Conservation (phyloP, 208 protist species). For the Leishmania turanica region DNA sequence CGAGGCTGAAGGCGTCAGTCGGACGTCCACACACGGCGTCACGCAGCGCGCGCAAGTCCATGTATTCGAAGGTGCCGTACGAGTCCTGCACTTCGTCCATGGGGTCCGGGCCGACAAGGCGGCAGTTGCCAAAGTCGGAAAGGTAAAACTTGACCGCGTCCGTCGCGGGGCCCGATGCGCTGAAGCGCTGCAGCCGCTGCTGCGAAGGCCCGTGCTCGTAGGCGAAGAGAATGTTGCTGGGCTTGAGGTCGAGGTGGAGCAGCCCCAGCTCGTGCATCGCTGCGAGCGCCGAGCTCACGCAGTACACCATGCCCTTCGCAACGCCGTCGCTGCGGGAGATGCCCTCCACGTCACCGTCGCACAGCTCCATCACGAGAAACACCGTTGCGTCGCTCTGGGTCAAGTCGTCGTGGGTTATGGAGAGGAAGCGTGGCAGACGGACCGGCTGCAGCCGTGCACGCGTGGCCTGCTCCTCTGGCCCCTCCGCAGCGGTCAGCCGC, state of each 20-base stretch:
- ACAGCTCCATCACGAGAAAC: constrained; percentile 84
- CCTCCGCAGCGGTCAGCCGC: constrained; percentile 27
- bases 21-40: constrained; percentile 70
- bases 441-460: constrained; percentile 44
- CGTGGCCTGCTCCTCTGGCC: constrained; percentile 21
- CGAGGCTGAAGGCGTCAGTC: constrained; percentile 83
- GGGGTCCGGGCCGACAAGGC: constrained; percentile 52
- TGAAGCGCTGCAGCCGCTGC: constrained; percentile 1
- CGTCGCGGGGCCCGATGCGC: not conserved
- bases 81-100: constrained; percentile 54
- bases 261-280: constrained; percentile 84
- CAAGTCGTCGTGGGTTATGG: constrained; percentile 76
- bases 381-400: constrained; percentile 65
- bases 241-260: constrained; percentile 86
- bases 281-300: constrained; percentile 74
- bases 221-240: constrained; percentile 86
- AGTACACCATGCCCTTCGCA: constrained; percentile 73
- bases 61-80: constrained; percentile 89
- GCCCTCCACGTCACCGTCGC: constrained; percentile 84
- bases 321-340: constrained; percentile 56
- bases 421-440: constrained; percentile 70
- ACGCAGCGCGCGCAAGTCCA: constrained; percentile 73
- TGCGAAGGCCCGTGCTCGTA: constrained; percentile 63
- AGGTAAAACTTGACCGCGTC: constrained; percentile 81
- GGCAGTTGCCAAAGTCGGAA: constrained; percentile 90